Conservation (phyloP, 108 stramenopile genomes). For the Cyclostephanos tholiformis region DNA sequence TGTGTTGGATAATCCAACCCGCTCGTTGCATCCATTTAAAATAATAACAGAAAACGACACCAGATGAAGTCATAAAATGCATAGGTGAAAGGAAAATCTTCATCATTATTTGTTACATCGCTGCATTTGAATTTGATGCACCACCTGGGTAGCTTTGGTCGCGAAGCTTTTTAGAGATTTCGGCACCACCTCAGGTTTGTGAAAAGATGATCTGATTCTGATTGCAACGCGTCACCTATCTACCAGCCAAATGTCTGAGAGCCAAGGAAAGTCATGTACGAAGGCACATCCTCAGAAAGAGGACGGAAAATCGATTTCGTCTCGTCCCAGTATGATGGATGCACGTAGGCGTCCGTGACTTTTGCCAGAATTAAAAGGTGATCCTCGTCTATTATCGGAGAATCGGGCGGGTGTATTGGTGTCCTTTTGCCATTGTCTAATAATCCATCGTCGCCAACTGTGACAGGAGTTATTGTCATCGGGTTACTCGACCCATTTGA, state of each 20-base stretch:
- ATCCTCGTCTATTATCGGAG: constrained; percentile 46
- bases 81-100: neutral
- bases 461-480: neutral
- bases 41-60: neutral
- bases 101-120: too few species aligned
- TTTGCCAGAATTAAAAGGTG: constrained; percentile 61
- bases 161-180: neutral
- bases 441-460: neutral
- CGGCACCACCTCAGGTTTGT: neutral
- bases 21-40: neutral
- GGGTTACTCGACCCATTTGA: neutral
- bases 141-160: too few species aligned
- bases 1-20: neutral
- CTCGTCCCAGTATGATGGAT: constrained; percentile 60
- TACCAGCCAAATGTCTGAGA: constrained; percentile 67
- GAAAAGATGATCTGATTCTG: neutral
- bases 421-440: neutral
- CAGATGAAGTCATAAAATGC: neutral
- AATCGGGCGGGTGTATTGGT: neutral
- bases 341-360: constrained; percentile 56
- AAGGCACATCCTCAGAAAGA: constrained; percentile 25
- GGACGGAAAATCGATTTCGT: constrained; percentile 59
- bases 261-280: constrained; percentile 73
- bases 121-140: too few species aligned
- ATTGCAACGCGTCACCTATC: neutral